These are phyloP conservation scores for Mycena rosella DNA, from an alignment of 768 basidiomycete genomes.

Conservation along the genomic window DNA sequence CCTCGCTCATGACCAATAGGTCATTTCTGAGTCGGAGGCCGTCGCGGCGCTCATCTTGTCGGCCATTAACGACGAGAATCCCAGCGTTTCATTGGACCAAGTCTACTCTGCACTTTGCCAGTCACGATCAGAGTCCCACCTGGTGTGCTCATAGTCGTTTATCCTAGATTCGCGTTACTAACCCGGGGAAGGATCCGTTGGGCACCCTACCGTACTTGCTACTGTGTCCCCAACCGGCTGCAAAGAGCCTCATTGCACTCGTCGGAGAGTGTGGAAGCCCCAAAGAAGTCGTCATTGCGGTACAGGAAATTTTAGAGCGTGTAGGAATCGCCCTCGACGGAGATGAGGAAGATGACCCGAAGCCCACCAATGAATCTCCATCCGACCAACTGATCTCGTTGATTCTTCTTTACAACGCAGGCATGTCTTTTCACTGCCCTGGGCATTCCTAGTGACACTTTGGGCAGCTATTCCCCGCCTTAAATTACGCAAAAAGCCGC, in stretches of 20 bases:
- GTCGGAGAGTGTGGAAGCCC: conserved; percentile 57
- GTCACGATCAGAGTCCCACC: conserved; percentile 40
- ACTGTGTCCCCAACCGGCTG: conserved; percentile 51
- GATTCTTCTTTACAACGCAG: conserved; percentile 53
- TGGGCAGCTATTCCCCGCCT: conserved; percentile 60
- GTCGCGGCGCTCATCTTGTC: conserved; percentile 53
- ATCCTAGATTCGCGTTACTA: not conserved
- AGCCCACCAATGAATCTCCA: conserved; percentile 36
- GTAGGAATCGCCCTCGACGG: conserved; percentile 46
- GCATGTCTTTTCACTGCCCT: conserved; percentile 42
- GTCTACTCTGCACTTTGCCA: conserved; percentile 47
- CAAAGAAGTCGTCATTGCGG: conserved; percentile 61
- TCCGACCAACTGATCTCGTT: conserved; percentile 52
- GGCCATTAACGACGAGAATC: conserved; percentile 48
- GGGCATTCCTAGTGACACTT: conserved; percentile 8
- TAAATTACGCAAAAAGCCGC: conserved; percentile 56
- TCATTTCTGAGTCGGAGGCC: conserved; percentile 29
- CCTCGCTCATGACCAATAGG: not conserved
- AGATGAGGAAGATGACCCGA: conserved; percentile 28
- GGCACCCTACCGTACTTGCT: conserved; percentile 57
- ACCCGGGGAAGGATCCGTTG: conserved; percentile 57
- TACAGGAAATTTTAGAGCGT: conserved; percentile 60
- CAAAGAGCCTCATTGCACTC: conserved; percentile 54
- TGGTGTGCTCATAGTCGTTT: conserved; percentile 31
- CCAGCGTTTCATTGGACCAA: conserved; percentile 45